Percentiles rank a stretch among this genome's conserved stretches.
Evolutionary conservation across 352 stramenopile genomes (phyloP).

Genomic region (Phytophthora boehmeriae): DNA sequence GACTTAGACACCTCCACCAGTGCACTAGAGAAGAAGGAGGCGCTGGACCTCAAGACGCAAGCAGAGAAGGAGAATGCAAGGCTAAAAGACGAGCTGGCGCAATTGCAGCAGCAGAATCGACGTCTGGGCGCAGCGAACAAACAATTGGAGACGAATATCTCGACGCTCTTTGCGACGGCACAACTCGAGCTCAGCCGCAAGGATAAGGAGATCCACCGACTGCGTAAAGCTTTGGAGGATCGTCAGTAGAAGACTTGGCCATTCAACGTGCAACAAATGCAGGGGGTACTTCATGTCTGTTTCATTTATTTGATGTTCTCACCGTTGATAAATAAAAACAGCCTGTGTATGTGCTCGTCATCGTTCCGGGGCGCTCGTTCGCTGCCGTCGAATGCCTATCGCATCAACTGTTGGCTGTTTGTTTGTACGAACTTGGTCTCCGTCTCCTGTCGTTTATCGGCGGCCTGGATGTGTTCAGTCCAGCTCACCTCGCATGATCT

Average conservation of each 20-base stretch:
- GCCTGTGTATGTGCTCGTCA: conserved; percentile 39
- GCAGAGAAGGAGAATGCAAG: conserved; percentile 58
- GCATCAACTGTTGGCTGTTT: conserved; percentile 46
- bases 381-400: conserved; percentile 45
- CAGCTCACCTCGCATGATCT: conserved; percentile 21
- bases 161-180: conserved; percentile 72
- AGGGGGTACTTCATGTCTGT: conserved; percentile 28
- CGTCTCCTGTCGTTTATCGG: conserved; percentile 24
- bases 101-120: conserved; percentile 69
- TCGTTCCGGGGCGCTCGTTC: conserved; percentile 40
- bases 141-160: conserved; percentile 76
- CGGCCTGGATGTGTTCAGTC: conserved; percentile 11
- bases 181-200: conserved; percentile 82
- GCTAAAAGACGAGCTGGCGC: conserved; percentile 59
- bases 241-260: neutral
- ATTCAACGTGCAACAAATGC: conserved; percentile 2
- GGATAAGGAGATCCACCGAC: conserved; percentile 74
- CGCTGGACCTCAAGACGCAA: conserved; percentile 54
- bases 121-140: conserved; percentile 61
- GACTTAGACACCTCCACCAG: conserved; percentile 83
- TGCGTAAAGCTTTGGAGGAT: conserved; percentile 54
- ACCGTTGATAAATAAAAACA: conserved; percentile 47
- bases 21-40: conserved; percentile 70
- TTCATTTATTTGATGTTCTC: conserved; percentile 34
- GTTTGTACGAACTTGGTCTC: conserved; percentile 41